These are phyloP conservation scores for Didymella lethalis DNA, from an alignment of 2,329 filamentous ascomycete genomes.

Conservation along the genomic window DNA sequence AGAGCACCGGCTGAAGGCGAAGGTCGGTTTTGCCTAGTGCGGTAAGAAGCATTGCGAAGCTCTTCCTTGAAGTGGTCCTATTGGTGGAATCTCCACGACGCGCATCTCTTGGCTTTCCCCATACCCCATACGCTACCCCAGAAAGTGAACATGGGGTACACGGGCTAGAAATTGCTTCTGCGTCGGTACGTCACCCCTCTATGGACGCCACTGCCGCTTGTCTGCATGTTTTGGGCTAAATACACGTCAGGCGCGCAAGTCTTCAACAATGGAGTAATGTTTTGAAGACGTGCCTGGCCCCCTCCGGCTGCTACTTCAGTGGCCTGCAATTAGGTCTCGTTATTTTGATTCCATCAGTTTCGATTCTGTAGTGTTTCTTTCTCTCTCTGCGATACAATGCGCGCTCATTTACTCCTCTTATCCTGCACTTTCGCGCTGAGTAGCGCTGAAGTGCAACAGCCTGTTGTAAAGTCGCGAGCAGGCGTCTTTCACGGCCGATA, in stretches of 20 bases:
- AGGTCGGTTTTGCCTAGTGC: neutral
- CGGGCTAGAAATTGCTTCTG: neutral
- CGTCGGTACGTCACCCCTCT: neutral
- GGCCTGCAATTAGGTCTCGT: neutral
- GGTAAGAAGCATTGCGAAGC: constrained; percentile 12
- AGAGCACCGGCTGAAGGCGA: neutral
- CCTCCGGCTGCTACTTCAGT: neutral
- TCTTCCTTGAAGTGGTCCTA: neutral
- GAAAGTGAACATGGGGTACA: constrained; percentile 3
- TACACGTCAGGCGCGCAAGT: neutral
- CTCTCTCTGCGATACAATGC: neutral
- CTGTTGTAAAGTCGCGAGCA: constrained; percentile 34
- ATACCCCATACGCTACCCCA: constrained; percentile 15
- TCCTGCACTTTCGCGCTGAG: neutral
- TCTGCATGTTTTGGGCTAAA: neutral
- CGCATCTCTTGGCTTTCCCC: constrained; percentile 15
- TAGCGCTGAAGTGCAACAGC: constrained; percentile 3
- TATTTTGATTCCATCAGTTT: no score
- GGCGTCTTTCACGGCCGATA: constrained; percentile 41
- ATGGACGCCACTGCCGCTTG: neutral
- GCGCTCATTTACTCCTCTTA: neutral
- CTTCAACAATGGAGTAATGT: neutral
- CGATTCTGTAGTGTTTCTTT: no score
- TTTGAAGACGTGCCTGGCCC: neutral
- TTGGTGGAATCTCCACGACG: constrained; percentile 16